A percentile compares a stretch with the other conserved stretches of the same genome.
Conservation (phyloP, 495 filamentous ascomycete genomes). For the Xylaria cubensis region DNA sequence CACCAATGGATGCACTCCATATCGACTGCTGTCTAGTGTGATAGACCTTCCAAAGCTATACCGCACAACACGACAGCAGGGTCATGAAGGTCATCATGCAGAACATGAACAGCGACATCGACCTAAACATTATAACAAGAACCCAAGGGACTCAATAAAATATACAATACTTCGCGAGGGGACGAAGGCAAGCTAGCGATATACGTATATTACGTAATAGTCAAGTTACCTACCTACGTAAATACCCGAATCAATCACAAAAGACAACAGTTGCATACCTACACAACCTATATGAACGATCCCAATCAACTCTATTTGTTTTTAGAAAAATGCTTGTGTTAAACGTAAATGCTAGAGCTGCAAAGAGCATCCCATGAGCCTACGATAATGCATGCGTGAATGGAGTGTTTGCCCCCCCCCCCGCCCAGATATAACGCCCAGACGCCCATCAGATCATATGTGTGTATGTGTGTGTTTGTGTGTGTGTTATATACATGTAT, state of each 20-base stretch:
- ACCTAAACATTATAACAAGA: background rate
- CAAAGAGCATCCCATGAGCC: background rate
- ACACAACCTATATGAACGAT: background rate
- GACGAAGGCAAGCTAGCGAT: background rate
- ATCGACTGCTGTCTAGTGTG: background rate
- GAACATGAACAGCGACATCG: background rate
- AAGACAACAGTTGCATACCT: background rate
- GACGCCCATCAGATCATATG: constrained; percentile 13
- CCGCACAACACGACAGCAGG: background rate
- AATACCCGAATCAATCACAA: constrained; percentile 8
- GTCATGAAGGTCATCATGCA: background rate
- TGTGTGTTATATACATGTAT: constrained; percentile 1
- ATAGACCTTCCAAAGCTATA: background rate
- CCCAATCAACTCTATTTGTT: background rate
- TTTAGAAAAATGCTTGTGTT: background rate
- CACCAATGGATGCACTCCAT: too few relatives aligned
- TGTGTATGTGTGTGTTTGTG: background rate
- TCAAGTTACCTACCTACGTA: background rate
- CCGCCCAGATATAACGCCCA: background rate
- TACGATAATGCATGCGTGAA: constrained; percentile 12
- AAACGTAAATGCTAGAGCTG: background rate
- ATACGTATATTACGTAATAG: background rate
- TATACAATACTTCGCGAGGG: background rate
- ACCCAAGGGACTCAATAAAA: background rate
- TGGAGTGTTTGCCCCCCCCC: background rate